Evolutionary conservation across 768 basidiomycete species (phyloP), one percentile per base, ranked within the genome.

Genomic region (Botryobasidium botryosum): DNA sequence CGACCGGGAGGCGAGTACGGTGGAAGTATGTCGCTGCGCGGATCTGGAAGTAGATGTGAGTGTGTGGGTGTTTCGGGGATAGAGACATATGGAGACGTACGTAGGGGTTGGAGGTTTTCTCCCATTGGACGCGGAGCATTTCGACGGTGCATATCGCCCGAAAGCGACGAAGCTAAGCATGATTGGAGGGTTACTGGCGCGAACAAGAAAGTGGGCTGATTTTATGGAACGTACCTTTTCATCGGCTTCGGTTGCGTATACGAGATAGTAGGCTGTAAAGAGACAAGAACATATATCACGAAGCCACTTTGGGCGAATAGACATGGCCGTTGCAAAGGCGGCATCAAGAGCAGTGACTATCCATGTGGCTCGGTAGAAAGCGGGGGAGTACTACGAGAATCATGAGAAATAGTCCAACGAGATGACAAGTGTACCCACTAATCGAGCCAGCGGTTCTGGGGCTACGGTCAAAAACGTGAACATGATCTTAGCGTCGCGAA

Each of bases 291-390:
- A 79, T 4, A 94, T 62, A 58, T 99, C 87, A 52, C 79, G 72
- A 7, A 96, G 61, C 88, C 87, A 94, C 57, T 81, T 86, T 3
- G 86, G 84, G 12, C 80, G 75, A 45, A 99, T 85, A 2, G 75
- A 67, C 83, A 92, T 88, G 10, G 92, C 91, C 0, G 90, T 90
- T 0, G 90, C 90, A 56, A 97, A 96, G 1, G 91, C 94, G 2
- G 91, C 88, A 57, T 99, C 94, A n/a, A 96, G 67, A 2, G 90
- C 91, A 1, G 85, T 92, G 40, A 63, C 74, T 46, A 99, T 78
- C 81, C 90, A 99, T 42, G 91, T 92, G 6, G 90, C 92, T 21
- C 94, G 80, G 63, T 91, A 92, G 61, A 90, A 94, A 2, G 85
- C 81, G 1, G 84, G 73, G 3, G 87, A 83, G 57, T 94, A 92